Base-by-base conservation (phyloP, 345 rosid genomes). In the Salix brachista region DNA sequence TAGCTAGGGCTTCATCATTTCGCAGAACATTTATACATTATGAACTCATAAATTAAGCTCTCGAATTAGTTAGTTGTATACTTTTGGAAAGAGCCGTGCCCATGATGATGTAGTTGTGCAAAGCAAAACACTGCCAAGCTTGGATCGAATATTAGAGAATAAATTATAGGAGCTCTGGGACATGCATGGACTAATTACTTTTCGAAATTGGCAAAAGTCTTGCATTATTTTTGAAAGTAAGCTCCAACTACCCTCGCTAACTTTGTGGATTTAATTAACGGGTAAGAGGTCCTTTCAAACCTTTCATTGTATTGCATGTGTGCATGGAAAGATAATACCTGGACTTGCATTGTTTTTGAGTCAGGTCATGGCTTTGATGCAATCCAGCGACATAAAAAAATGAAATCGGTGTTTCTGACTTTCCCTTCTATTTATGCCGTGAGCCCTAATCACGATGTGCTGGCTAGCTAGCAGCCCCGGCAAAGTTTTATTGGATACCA, bases 241-340 rank as follows among this genome's bases (percentile, higher is more conserved):
- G 58, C 50, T 42, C 12, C 70, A 65, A 34, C 70, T 2, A 74
- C 30, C 77, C 46, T 62, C 77, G 64, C 69, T 30, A 44, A 28
- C 69, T 26, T 64, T 28, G 26, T 48, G 42, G 5, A 42, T 9
- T 62, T 44, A 41, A 23, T 62, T 46, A 30, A 28, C 48, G 42
- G 77, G 48, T 74, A 30, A n/a, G 61, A 46, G 26, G 77, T 74
- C 77, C 69, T 65, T 65, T 74, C 77, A 74, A 42, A 18, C 58
- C 39, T 65, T 46, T 28, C 48, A 74, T 23, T 74, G n/a, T 1
- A 42, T 39, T 42, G 18, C 30, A 3, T 46, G 50, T 5, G 66
- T 58, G 36, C 67, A 58, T 39, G 23, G 4, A 39, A 46, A 25
- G 23, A 44, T n/a, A 2, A 10, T 8, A 5, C 23, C 23, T 19